Evolutionary conservation across 208 protist species (phyloP).

Genomic region (Angomonas ambiguus): DNA sequence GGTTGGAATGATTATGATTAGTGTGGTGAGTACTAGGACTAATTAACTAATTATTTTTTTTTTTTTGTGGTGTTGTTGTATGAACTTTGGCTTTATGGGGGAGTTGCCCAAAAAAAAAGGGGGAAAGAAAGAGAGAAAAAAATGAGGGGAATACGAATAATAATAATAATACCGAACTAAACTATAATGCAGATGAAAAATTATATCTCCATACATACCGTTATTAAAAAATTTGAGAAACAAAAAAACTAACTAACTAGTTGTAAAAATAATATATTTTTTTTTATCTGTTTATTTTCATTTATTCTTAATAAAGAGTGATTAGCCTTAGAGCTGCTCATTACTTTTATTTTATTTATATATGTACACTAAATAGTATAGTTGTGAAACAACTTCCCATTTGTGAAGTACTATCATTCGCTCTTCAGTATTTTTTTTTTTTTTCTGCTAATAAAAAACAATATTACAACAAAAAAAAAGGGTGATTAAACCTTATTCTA

Average conservation of each 20-base stretch:
- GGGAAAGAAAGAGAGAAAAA: conserved; percentile 5
- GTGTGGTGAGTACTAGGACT: background rate
- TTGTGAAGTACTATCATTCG: background rate
- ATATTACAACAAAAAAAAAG: conserved; percentile 7
- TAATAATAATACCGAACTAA: conserved; percentile 1
- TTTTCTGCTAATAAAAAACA: background rate
- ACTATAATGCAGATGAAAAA: background rate
- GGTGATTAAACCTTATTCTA: background rate
- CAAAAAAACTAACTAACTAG: background rate
- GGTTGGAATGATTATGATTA: background rate
- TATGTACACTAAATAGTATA: background rate
- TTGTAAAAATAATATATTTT: background rate
- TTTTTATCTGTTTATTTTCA: conserved; percentile 3
- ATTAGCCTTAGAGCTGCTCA: background rate
- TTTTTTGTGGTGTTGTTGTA: conserved; percentile 9
- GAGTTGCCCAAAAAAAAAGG: background rate
- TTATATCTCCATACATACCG: background rate
- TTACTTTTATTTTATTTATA: background rate
- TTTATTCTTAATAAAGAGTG: background rate
- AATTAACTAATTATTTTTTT: conserved; percentile 13
- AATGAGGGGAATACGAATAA: background rate
- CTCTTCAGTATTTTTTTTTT: conserved; percentile 7
- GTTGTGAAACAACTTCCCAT: conserved; percentile 4
- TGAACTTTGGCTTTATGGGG: background rate
- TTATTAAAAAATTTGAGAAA: background rate